A percentile compares a stretch with the other conserved stretches of the same genome.
Conservation (phyloP, 2,329 filamentous ascomycete species). For the Epichloe brachyelytri region DNA sequence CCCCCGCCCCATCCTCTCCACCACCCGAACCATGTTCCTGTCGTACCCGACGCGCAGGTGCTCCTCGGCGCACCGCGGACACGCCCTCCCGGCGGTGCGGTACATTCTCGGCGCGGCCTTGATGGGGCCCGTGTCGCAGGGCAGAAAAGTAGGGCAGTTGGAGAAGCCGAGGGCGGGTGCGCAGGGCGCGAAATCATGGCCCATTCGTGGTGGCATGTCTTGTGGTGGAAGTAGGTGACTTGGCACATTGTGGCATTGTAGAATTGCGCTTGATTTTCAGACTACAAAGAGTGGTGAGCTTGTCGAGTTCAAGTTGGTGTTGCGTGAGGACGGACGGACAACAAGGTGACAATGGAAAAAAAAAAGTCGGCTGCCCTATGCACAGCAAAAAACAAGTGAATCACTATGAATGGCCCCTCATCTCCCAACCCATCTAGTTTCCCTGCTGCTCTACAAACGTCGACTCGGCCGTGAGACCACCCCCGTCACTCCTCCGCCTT, state of each 20-base stretch:
- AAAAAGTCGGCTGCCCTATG: no score
- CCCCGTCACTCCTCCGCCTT: constrained; percentile 16
- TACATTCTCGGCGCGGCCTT: constrained; percentile 24
- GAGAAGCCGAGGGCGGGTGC: constrained; percentile 36
- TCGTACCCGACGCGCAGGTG: constrained; percentile 29
- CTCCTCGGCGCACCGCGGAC: constrained; percentile 25
- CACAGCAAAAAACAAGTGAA: no score
- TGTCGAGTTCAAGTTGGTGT: no score
- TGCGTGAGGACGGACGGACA: no score
- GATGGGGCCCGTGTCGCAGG: constrained; percentile 18
- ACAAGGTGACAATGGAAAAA: no score
- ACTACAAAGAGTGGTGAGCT: no score
- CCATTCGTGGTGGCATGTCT: constrained; percentile 40
- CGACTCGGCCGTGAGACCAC: constrained; percentile 17
- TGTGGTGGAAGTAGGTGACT: constrained; percentile 34
- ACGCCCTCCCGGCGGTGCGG: constrained; percentile 24
- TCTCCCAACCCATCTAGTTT: neutral
- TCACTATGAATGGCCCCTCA: neutral
- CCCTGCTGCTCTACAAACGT: constrained; percentile 13
- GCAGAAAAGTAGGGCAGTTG: constrained; percentile 30
- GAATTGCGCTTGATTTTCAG: neutral
- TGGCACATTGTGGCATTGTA: constrained; percentile 30
- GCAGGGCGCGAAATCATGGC: constrained; percentile 33
- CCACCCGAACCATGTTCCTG: constrained; percentile 32
- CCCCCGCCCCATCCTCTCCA: constrained; percentile 27